Conservation (phyloP, 2,329 filamentous ascomycete genomes). For the Penicillium verrucosum region DNA sequence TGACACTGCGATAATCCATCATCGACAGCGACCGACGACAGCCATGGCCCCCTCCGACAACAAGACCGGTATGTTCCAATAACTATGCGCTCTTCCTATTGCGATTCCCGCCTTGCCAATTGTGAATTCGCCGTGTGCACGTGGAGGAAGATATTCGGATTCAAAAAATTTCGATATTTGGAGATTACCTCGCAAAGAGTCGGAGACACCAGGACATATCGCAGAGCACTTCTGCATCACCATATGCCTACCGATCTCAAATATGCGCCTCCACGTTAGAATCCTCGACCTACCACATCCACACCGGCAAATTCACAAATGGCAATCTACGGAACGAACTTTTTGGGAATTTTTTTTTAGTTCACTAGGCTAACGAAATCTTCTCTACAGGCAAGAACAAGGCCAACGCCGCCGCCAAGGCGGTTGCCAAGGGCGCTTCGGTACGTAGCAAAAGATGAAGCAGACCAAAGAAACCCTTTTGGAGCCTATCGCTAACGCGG, state of each 20-base stretch:
- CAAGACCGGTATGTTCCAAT: slow-evolving; percentile 45
- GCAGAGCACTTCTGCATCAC: background rate
- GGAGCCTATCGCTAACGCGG: slow-evolving; percentile 13
- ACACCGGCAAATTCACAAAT: slow-evolving; percentile 13
- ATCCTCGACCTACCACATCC: background rate
- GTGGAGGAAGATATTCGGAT: slow-evolving; percentile 4
- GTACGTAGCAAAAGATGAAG: slow-evolving; percentile 58
- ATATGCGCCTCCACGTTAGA: background rate
- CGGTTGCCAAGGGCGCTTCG: slow-evolving; percentile 92
- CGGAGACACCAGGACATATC: background rate
- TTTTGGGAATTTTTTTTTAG: slow-evolving; percentile 2
- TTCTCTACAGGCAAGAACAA: slow-evolving; percentile 55
- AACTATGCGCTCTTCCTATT: slow-evolving; percentile 19
- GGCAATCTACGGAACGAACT: slow-evolving; percentile 11
- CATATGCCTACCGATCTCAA: background rate
- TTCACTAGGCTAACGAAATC: slow-evolving; percentile 26
- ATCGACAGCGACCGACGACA: slow-evolving; percentile 43
- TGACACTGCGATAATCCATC: slow-evolving; percentile 44
- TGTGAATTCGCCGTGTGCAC: slow-evolving; percentile 21
- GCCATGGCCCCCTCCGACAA: slow-evolving; percentile 47
- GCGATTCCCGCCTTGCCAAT: slow-evolving; percentile 42
- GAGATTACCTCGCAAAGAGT: slow-evolving; percentile 1
- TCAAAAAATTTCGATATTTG: slow-evolving; percentile 10
- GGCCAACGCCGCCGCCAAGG: slow-evolving; percentile 92
- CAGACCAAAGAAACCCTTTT: slow-evolving; percentile 9